Conservation (phyloP, 2,329 filamentous ascomycete genomes). For the Fusarium robinianum region DNA sequence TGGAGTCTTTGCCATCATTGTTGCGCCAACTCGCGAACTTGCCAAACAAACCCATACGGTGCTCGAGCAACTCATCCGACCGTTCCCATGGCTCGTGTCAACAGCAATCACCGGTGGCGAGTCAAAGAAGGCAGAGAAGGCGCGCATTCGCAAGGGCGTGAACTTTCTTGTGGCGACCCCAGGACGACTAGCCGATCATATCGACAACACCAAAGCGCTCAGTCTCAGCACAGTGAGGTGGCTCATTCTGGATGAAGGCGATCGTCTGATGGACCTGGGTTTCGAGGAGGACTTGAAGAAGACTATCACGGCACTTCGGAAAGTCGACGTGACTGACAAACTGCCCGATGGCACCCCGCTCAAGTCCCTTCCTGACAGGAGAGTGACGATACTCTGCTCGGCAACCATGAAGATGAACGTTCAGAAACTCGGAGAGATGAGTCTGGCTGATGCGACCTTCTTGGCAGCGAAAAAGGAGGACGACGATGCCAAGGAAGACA, state of each 20-base stretch:
- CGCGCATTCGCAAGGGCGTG: constrained; percentile 87
- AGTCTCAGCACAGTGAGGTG: constrained; percentile 89
- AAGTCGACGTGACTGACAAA: constrained; percentile 62
- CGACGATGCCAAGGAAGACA: constrained; percentile 50
- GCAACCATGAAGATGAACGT: constrained; percentile 99
- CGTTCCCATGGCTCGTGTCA: constrained; percentile 90
- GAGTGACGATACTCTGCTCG: constrained; percentile 89
- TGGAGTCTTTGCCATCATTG: constrained; percentile 89
- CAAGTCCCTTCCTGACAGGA: constrained; percentile 71
- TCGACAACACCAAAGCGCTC: constrained; percentile 88
- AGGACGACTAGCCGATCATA: constrained; percentile 85
- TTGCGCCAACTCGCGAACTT: constrained; percentile 90
- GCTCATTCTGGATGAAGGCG: constrained; percentile 94
- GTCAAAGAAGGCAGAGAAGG: constrained; percentile 82
- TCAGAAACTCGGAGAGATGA: constrained; percentile 90
- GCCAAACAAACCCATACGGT: constrained; percentile 93
- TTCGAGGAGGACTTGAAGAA: constrained; percentile 93
- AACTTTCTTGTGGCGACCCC: constrained; percentile 97
- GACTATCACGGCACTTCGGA: constrained; percentile 79
- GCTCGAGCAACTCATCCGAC: constrained; percentile 82
- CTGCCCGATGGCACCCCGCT: constrained; percentile 62
- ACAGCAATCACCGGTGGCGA: constrained; percentile 77
- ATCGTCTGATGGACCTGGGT: constrained; percentile 96
- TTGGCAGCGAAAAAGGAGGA: constrained; percentile 69
- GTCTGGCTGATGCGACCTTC: constrained; percentile 88